Evolutionary conservation across 495 filamentous ascomycete species (phyloP).

Genomic region (Cryomyces minteri): DNA sequence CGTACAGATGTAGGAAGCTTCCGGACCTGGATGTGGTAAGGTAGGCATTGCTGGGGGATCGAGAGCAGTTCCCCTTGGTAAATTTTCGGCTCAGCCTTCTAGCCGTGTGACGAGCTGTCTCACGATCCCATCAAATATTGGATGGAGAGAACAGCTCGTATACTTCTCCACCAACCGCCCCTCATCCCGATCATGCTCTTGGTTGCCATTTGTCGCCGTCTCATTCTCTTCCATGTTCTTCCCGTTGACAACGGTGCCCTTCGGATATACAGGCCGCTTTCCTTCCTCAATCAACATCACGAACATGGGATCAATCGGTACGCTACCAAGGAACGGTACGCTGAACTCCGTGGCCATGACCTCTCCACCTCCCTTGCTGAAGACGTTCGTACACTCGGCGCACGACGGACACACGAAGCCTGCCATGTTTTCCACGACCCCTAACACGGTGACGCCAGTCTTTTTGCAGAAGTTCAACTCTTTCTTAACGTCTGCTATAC

Average conservation of each 20-base stretch:
- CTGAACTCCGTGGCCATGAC: conserved; percentile 77
- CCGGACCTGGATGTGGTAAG: no score
- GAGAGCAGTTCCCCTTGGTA: no score
- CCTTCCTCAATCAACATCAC: conserved; percentile 48
- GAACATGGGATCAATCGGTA: conserved; percentile 73
- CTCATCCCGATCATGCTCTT: conserved; percentile 22
- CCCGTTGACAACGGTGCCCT: conserved; percentile 13
- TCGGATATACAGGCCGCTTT: conserved; percentile 24
- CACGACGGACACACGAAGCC: conserved; percentile 94
- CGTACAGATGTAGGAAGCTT: no score
- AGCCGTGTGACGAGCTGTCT: no score
- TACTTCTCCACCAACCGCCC: conserved; percentile 61
- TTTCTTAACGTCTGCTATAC: conserved; percentile 84
- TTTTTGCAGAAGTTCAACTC: conserved; percentile 93
- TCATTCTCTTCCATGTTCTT: conserved; percentile 11
- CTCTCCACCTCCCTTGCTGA: conserved; percentile 73
- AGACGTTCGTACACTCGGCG: conserved; percentile 82
- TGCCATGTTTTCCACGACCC: conserved; percentile 95
- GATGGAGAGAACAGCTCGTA: conserved; percentile 52
- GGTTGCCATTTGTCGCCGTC: conserved; percentile 13
- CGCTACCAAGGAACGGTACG: conserved; percentile 66
- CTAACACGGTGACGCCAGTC: conserved; percentile 61
- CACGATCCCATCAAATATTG: conserved; percentile 47
- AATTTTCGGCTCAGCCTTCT: no score
- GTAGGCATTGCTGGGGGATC: no score